These are phyloP conservation scores for Claviceps pazoutovae DNA, from an alignment of 2,329 filamentous ascomycete genomes.

Conservation along the genomic window DNA sequence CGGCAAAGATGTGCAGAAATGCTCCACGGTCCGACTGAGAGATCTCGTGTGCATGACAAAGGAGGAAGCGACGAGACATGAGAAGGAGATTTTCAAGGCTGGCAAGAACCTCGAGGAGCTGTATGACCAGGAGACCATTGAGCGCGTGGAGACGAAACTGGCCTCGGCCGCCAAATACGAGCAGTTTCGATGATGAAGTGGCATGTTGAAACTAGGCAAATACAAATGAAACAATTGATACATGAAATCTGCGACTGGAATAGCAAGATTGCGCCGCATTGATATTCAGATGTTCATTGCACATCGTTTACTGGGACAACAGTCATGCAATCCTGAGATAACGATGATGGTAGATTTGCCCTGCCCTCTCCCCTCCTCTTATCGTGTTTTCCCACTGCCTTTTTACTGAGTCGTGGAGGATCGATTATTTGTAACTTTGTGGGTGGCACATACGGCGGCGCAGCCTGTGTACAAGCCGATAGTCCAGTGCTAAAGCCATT, in stretches of 20 bases:
- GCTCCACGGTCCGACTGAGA: slow-evolving; percentile 50
- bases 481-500: too few relatives aligned
- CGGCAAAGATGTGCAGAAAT: slow-evolving; percentile 60
- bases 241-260: too few relatives aligned
- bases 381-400: too few relatives aligned
- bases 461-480: too few relatives aligned
- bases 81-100: slow-evolving; percentile 62
- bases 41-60: slow-evolving; percentile 87
- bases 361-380: background rate
- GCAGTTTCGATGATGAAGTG: slow-evolving; percentile 25
- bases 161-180: slow-evolving; percentile 52
- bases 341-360: background rate
- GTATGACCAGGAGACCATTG: slow-evolving; percentile 56
- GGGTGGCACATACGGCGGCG: too few relatives aligned
- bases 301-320: too few relatives aligned
- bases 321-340: background rate
- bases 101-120: slow-evolving; percentile 54
- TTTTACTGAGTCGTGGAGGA: too few relatives aligned
- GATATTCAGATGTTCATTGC: background rate
- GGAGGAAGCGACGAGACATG: slow-evolving; percentile 70
- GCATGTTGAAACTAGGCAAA: background rate
- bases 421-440: too few relatives aligned
- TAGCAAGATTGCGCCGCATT: too few relatives aligned
- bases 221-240: too few relatives aligned
- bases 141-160: slow-evolving; percentile 51